A percentile compares a stretch with the other conserved stretches of the same genome.
Conservation (phyloP, 345 rosid species). For the Lepidium sativum region DNA sequence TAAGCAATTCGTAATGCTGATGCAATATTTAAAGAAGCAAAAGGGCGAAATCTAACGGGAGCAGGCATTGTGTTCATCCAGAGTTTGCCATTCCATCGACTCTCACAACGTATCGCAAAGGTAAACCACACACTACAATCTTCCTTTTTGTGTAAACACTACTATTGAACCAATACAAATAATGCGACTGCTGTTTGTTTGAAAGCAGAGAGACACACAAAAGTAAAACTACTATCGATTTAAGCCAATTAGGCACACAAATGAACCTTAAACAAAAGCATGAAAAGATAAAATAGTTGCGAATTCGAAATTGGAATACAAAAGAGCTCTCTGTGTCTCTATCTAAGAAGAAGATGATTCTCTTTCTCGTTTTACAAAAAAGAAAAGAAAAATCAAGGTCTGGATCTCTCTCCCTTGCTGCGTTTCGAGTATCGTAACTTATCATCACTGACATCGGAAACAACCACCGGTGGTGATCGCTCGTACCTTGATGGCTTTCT, state of each 20-base stretch:
- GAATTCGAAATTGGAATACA: neutral
- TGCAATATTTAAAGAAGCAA: neutral
- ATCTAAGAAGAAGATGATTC: neutral
- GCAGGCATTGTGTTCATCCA: constrained; percentile 98
- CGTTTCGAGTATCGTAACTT: constrained; percentile 20
- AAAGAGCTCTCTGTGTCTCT: neutral
- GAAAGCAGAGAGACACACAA: constrained; percentile 14
- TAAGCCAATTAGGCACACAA: too few relatives aligned
- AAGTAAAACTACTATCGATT: too few relatives aligned
- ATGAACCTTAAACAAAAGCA: neutral
- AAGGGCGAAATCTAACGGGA: constrained; percentile 93
- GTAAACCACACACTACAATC: constrained; percentile 25
- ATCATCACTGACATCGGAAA: constrained; percentile 15
- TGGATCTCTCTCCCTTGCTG: constrained; percentile 21
- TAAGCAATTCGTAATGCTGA: neutral
- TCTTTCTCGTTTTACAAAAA: neutral
- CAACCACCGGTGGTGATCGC: constrained; percentile 39
- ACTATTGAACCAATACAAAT: too few relatives aligned
- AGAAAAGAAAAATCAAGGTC: neutral
- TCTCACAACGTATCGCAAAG: constrained; percentile 88
- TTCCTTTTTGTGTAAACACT: neutral
- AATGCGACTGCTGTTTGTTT: too few relatives aligned
- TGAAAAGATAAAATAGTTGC: neutral
- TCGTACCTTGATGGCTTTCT: constrained; percentile 78
- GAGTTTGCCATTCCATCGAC: constrained; percentile 78